These are phyloP conservation scores for Protomyces macrosporus DNA, from an alignment of 1,139 yeast genomes.

Conservation along the genomic window DNA sequence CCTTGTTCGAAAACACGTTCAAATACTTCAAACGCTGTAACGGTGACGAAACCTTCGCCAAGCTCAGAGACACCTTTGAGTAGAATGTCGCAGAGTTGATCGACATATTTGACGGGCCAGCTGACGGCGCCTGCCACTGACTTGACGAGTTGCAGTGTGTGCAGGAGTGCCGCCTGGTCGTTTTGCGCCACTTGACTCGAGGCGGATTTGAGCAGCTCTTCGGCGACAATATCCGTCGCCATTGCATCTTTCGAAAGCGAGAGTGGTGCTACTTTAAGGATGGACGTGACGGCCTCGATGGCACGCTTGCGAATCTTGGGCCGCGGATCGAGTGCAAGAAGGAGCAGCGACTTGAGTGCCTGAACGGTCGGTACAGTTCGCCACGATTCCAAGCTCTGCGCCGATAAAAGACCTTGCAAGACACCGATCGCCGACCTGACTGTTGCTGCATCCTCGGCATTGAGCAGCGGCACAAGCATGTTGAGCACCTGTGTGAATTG, in stretches of 20 bases:
- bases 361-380: conserved; percentile 47
- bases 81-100: conserved; percentile 67
- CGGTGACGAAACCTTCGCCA: conserved; percentile 74
- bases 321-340: conserved; percentile 76
- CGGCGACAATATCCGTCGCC: conserved; percentile 10
- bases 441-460: conserved; percentile 75
- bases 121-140: conserved; percentile 60
- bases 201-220: conserved; percentile 13
- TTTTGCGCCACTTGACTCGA: conserved; percentile 10
- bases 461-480: conserved; percentile 73
- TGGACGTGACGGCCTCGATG: conserved; percentile 66
- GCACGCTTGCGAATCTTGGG: conserved; percentile 97
- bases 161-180: conserved; percentile 65
- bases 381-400: conserved; percentile 83
- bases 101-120: conserved; percentile 73
- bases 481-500: conserved; percentile 73
- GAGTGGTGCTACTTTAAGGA: conserved; percentile 45
- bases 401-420: conserved; percentile 67
- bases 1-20: conserved; percentile 76
- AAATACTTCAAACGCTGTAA: conserved; percentile 77
- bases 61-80: conserved; percentile 68
- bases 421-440: conserved; percentile 81
- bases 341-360: conserved; percentile 74
- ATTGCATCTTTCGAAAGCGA: conserved; percentile 18
- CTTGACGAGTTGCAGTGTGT: conserved; percentile 66